phyloP scores from a whole-genome alignment of 208 protist species.

The Leishmania braziliensis region DNA sequence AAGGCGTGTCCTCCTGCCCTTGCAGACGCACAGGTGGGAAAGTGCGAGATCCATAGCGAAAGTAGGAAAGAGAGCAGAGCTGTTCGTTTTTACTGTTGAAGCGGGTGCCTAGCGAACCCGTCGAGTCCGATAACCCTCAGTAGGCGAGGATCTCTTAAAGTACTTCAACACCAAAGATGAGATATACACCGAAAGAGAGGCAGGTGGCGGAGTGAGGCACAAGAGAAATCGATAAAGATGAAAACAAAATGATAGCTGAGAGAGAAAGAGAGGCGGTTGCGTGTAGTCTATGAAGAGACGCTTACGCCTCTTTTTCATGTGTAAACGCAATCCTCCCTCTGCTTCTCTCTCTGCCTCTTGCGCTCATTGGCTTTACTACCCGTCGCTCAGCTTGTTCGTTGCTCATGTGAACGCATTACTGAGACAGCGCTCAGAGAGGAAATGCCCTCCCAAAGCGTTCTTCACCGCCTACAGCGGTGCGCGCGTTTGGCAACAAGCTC shows the following conservation, averaged over 20 bases:
- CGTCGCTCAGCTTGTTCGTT: too few species aligned
- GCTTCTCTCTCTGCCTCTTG: too few species aligned
- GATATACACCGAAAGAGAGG: constrained; percentile 4
- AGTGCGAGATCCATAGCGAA: not conserved
- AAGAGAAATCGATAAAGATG: constrained; percentile 8
- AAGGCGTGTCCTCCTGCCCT: not conserved
- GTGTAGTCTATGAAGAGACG: not conserved
- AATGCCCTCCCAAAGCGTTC: too few species aligned
- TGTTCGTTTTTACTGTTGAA: not conserved
- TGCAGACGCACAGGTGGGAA: not conserved
- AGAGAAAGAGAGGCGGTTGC: constrained; percentile 11
- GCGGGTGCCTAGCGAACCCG: not conserved
- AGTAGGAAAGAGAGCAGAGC: constrained; percentile 1
- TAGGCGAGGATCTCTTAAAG: not conserved
- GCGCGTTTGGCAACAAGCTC: not conserved
- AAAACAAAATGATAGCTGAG: constrained; percentile 1
- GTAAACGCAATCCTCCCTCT: too few species aligned
- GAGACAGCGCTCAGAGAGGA: too few species aligned
- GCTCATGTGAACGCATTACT: not conserved
- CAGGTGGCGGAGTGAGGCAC: not conserved
- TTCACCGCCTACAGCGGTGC: too few species aligned
- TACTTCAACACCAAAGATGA: constrained; percentile 1
- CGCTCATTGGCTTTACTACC: too few species aligned
- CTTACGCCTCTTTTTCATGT: not conserved
- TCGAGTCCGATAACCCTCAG: too few species aligned